Evolutionary conservation across 768 basidiomycete species (phyloP).

Genomic region (Steccherinum ochraceum): DNA sequence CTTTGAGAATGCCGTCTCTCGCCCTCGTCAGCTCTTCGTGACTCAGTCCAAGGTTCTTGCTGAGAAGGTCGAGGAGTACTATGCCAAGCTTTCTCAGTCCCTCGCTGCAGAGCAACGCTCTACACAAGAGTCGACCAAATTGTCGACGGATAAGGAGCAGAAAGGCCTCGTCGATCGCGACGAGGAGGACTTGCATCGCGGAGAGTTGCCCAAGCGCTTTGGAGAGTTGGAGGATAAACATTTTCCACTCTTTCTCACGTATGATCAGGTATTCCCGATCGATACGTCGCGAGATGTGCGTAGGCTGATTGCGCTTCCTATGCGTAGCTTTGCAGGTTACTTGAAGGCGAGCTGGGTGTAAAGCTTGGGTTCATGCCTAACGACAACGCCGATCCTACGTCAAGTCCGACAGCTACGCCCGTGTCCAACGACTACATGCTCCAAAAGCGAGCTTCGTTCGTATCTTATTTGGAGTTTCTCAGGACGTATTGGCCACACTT

Average conservation of each 20-base stretch:
- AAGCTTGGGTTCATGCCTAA: neutral
- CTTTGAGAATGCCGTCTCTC: neutral
- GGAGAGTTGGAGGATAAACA: conserved; percentile 53
- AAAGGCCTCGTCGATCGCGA: conserved; percentile 6
- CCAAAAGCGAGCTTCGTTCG: conserved; percentile 5
- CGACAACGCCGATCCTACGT: neutral
- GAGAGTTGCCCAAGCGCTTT: conserved; percentile 44
- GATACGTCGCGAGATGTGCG: too few species aligned
- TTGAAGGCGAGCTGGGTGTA: conserved; percentile 38
- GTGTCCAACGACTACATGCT: conserved; percentile 9
- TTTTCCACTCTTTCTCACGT: conserved; percentile 68
- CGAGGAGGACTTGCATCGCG: conserved; percentile 23
- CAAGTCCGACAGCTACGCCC: neutral
- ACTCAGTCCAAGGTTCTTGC: conserved; percentile 23
- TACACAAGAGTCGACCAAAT: conserved; percentile 4
- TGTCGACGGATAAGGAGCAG: neutral
- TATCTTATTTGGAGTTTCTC: conserved; percentile 45
- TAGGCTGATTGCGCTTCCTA: too few species aligned
- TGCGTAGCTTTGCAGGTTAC: conserved; percentile 37
- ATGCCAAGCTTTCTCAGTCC: conserved; percentile 12
- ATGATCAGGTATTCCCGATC: conserved; percentile 44
- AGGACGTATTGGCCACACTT: conserved; percentile 57
- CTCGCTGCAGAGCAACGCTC: conserved; percentile 2
- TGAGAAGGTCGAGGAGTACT: conserved; percentile 20
- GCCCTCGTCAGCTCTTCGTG: conserved; percentile 21